Conservation (phyloP, 2,329 filamentous ascomycete genomes). For the Beauveria scarabaeidicola region DNA sequence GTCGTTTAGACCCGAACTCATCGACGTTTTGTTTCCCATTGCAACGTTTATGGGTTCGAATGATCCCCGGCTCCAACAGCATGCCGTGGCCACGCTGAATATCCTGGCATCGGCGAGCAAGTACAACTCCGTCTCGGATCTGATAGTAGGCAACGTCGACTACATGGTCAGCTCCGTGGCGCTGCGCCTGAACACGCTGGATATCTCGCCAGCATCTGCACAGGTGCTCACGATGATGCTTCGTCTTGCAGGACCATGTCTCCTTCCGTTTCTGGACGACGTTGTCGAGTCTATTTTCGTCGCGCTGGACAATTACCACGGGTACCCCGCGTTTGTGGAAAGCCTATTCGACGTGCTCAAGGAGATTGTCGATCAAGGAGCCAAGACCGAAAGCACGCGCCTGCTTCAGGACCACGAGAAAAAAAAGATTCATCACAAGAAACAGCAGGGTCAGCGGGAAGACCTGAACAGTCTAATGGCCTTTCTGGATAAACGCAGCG, state of each 20-base stretch:
- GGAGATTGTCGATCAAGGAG: constrained; percentile 75
- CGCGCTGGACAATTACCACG: constrained; percentile 89
- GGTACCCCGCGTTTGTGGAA: constrained; percentile 80
- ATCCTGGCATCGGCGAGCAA: constrained; percentile 66
- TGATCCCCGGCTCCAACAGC: constrained; percentile 58
- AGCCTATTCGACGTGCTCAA: constrained; percentile 74
- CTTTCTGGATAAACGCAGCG: constrained; percentile 52
- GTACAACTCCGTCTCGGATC: constrained; percentile 63
- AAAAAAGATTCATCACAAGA: constrained; percentile 33
- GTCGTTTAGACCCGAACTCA: constrained; percentile 74
- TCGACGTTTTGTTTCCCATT: constrained; percentile 87
- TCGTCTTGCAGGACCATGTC: constrained; percentile 66
- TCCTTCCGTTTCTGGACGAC: constrained; percentile 87
- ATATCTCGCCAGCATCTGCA: constrained; percentile 83
- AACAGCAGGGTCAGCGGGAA: constrained; percentile 22
- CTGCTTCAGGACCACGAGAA: constrained; percentile 34
- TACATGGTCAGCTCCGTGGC: constrained; percentile 94
- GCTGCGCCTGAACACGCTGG: constrained; percentile 80
- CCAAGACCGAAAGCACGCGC: constrained; percentile 43
- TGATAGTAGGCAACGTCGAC: constrained; percentile 87
- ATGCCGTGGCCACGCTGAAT: constrained; percentile 78
- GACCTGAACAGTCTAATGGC: constrained; percentile 40
- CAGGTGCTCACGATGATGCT: constrained; percentile 95
- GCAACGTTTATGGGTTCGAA: constrained; percentile 75
- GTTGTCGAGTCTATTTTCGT: constrained; percentile 85